Base-by-base conservation (phyloP, 2,329 filamentous ascomycete genomes). In the Arthrobotrys iridis region DNA sequence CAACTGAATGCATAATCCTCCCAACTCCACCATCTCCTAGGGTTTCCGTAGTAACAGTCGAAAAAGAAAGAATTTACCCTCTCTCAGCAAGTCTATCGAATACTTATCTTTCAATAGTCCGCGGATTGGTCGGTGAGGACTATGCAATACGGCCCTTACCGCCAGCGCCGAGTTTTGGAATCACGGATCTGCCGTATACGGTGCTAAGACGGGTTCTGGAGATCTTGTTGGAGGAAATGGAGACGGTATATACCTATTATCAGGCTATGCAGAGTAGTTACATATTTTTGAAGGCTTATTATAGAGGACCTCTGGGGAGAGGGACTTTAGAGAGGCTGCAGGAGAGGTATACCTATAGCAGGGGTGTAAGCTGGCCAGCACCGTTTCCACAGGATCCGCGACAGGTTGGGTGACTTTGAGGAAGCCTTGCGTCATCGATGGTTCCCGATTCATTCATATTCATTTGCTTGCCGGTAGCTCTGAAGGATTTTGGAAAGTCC, bases 261-360 rank as follows among this genome's bases (percentile, higher is more conserved):
- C 60, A 55, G 28, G 52, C 70, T 28, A 46, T 57, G 26, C 70
- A 59, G 41, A 40, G 52, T 33, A 74, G 70, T 41, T 74, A 66
- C 50, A 22, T 52, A 1, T 74, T 74, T 48, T 30, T 74, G 41
- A 74, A 74, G 22, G 70, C 52, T 43, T 59, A 64, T 41, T 71
- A 63, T 58, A 46, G 57, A 7, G 46, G 48, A 4, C 43, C 60
- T 0, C 24, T 71, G 37, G 48, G n/a, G 15, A 57, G 58, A 30
- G 46, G 22, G 26, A 71, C 46, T 11, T 40, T 71, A 58, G 58
- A 45, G 35, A 64, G 33, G 58, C 33, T 71, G 45, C 58, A 71
- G 20, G 48, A 63, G 20, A 63, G 66, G 58, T 71, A 71, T 41
- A 70, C 64, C 4, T 68, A 68, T 45, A 68, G 64, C 26, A 40